Percentiles rank a stretch among this genome's conserved stretches.
Conservation (phyloP, 2,329 filamentous ascomycete species). For the Drechslerella coelobrocha region DNA sequence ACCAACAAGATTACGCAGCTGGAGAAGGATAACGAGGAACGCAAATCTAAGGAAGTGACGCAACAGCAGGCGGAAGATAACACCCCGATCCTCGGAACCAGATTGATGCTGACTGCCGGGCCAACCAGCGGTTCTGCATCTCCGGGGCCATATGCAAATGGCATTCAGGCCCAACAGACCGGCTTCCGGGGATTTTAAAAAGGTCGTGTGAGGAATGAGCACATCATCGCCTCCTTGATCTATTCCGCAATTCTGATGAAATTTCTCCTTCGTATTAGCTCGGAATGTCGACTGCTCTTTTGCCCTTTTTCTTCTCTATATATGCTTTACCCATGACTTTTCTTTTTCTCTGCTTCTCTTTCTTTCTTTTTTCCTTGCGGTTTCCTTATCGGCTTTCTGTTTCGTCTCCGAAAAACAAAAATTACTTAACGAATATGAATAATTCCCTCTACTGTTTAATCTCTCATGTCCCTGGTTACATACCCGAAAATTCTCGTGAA, state of each 20-base stretch:
- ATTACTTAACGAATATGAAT: slow-evolving; percentile 35
- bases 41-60: slow-evolving; percentile 76
- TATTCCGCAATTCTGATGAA: neutral
- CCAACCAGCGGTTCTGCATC: slow-evolving; percentile 69
- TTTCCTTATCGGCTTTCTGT: neutral
- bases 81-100: slow-evolving; percentile 87
- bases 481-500: slow-evolving; percentile 46
- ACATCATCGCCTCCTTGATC: slow-evolving; percentile 45
- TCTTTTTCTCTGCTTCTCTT: slow-evolving; percentile 12
- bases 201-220: slow-evolving; percentile 32
- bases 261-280: slow-evolving; percentile 14
- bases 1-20: slow-evolving; percentile 81
- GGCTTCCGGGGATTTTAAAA: slow-evolving; percentile 69
- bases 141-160: slow-evolving; percentile 78
- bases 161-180: slow-evolving; percentile 86
- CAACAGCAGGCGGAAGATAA: slow-evolving; percentile 87
- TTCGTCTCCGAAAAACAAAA: slow-evolving; percentile 37
- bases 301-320: slow-evolving; percentile 11
- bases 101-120: slow-evolving; percentile 95
- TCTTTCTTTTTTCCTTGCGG: slow-evolving; percentile 8
- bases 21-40: slow-evolving; percentile 95
- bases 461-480: slow-evolving; percentile 11
- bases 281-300: slow-evolving; percentile 23
- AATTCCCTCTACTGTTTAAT: slow-evolving; percentile 38
- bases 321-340: slow-evolving; percentile 4